Conservation (phyloP, 441 rosid species). For the Codiaeum variegatum region DNA sequence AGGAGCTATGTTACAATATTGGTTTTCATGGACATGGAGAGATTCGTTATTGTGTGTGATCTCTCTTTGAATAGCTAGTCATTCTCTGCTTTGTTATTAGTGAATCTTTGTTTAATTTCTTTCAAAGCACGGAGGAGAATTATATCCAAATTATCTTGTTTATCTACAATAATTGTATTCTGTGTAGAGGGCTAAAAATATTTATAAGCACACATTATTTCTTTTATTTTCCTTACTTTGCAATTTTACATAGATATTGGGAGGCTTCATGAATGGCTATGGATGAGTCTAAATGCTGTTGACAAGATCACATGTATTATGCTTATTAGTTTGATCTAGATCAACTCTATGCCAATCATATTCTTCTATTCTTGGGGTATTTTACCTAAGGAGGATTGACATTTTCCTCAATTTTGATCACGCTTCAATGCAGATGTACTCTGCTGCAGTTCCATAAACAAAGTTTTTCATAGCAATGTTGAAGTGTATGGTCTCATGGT, state of each 20-base stretch:
- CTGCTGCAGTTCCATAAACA: slow-evolving; percentile 13
- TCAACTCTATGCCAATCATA: slow-evolving; percentile 5
- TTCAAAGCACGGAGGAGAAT: not conserved
- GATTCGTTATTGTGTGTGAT: not conserved
- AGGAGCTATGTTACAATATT: not conserved
- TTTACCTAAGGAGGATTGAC: not conserved
- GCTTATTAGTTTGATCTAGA: slow-evolving; percentile 9
- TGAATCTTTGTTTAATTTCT: not conserved
- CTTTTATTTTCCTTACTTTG: not conserved
- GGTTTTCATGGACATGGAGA: not conserved
- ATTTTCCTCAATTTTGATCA: not conserved
- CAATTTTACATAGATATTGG: slow-evolving; percentile 16
- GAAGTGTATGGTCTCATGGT: not conserved
- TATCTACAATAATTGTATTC: not conserved
- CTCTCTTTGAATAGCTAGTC: not conserved
- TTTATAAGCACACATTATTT: slow-evolving; percentile 1
- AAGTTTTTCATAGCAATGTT: not conserved
- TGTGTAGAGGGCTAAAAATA: not conserved
- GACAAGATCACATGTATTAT: slow-evolving; percentile 10
- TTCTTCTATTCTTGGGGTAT: not conserved
- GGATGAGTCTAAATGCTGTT: not conserved
- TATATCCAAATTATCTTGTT: not conserved
- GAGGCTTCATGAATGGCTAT: not conserved
- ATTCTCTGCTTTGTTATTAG: not conserved
- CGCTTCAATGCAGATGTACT: slow-evolving; percentile 8